Evolutionary conservation across 257 asterid species (phyloP).

Genomic region (Solanum boliviense): DNA sequence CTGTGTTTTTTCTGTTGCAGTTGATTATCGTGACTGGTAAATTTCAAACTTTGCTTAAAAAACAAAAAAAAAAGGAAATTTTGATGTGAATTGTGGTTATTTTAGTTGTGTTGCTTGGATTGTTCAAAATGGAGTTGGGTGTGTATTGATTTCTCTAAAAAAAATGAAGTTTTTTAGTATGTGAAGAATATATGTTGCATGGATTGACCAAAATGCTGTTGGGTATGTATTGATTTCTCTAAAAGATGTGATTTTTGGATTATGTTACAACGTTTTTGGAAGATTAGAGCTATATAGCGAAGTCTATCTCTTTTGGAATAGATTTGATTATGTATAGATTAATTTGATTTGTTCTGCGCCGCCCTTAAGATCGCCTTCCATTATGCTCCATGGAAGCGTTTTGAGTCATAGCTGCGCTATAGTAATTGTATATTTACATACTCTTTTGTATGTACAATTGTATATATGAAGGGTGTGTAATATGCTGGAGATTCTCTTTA

Average conservation of each 20-base stretch:
- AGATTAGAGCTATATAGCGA: no score
- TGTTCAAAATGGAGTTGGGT: neutral
- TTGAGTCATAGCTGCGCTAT: conserved; percentile 67
- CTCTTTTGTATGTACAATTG: neutral
- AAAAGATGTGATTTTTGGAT: neutral
- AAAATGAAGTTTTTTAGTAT: neutral
- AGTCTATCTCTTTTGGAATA: neutral
- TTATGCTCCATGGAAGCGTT: conserved; percentile 59
- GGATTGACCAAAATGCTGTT: neutral
- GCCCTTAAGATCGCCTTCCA: conserved; percentile 99
- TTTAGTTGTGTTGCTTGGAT: neutral
- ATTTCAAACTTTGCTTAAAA: neutral
- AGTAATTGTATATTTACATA: neutral
- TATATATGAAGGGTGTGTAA: neutral
- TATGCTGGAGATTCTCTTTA: neutral
- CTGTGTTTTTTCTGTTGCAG: neutral
- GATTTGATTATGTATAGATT: neutral
- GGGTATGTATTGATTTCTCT: neutral
- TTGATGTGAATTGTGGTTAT: neutral
- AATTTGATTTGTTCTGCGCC: conserved; percentile 16
- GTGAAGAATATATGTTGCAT: neutral
- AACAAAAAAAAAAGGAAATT: neutral
- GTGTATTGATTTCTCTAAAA: neutral
- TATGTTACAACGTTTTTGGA: neutral
- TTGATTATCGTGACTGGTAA: neutral